A percentile compares a stretch with the other conserved stretches of the same genome.
These are phyloP conservation scores for Leccinum boreale DNA, from an alignment of 768 basidiomycete species.

Conservation along the genomic window DNA sequence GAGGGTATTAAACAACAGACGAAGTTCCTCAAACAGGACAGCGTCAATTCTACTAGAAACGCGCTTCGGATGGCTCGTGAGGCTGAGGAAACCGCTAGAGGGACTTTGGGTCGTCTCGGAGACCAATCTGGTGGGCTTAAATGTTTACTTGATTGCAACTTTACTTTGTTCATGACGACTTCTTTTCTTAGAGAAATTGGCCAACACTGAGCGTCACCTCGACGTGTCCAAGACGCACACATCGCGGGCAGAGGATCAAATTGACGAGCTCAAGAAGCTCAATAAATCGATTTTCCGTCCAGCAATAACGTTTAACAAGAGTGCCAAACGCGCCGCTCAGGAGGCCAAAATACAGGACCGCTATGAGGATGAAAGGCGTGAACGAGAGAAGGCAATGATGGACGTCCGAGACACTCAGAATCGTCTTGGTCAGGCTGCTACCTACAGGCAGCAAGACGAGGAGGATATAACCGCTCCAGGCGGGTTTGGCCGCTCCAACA, in stretches of 20 bases:
- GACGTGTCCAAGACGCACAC: conserved; percentile 90
- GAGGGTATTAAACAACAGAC: conserved; percentile 96
- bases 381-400: conserved; percentile 80
- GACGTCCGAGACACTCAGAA: conserved; percentile 87
- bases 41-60: conserved; percentile 84
- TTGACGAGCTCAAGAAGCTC: conserved; percentile 89
- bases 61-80: conserved; percentile 92
- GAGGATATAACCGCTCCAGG: conserved; percentile 38
- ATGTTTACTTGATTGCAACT: background rate
- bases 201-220: conserved; percentile 92
- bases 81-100: conserved; percentile 91
- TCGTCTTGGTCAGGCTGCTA: conserved; percentile 71
- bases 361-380: conserved; percentile 81
- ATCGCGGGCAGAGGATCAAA: conserved; percentile 85
- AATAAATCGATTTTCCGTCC: conserved; percentile 95
- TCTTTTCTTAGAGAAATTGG: conserved; percentile 63
- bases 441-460: conserved; percentile 52
- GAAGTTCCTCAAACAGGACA: conserved; percentile 86
- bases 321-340: conserved; percentile 81
- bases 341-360: conserved; percentile 81
- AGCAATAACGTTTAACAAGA: conserved; percentile 90
- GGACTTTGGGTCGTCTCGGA: conserved; percentile 78
- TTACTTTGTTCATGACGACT: background rate
- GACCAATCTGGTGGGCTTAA: conserved; percentile 81
- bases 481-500: conserved; percentile 38